Base-by-base conservation (phyloP, 1,284 basidiomycete genomes). In the Kwoniella shivajii region DNA sequence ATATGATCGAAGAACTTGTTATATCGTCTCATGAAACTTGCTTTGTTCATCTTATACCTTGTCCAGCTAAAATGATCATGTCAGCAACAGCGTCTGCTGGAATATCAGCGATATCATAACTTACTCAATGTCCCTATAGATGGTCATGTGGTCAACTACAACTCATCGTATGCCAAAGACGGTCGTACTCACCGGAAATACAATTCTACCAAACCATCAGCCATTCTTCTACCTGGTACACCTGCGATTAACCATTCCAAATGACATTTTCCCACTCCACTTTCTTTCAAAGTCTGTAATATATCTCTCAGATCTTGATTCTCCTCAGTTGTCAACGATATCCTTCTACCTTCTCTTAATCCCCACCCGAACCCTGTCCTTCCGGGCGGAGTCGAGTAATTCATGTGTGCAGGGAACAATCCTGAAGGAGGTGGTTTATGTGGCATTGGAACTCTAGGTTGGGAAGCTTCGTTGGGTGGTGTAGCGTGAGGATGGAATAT, bases 11-110 rank as follows among this genome's bases (percentile, higher is more conserved):
- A 77, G 62, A 78, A 78, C n/a, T 66, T 56, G 26, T 64, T 62
- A 53, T 77, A 79, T 14, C 72, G 67, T 7, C 66, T 59, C 61
- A 77, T 74, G 59, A 79, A 79, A 20, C 70, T 67, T 11, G 73
- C 69, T 33, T 73, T 68, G 60, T 78, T 78, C 64, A 79, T 76
- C 54, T 79, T 78, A 57, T 79, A 79, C n/a, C 78, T 61, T 3
- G 78, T 79, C 78, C 78, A 79, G 68, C 77, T 78, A 56, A 9
- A n/a, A n/a, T n/a, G n/a, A n/a, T n/a, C n/a, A n/a, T n/a, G n/a
- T n/a, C n/a, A n/a, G n/a, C 13, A 39, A 60, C 37, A 65, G 48
- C 30, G 46, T 39, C 31, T 45, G 29, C 45, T 30, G 37, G 14
- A 24, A 18, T 18, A 18, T 18, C n/a, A 38, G 4, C 37, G 6